Evolutionary conservation across 495 filamentous ascomycete species (phyloP).

Genomic region (Lasiosphaeria ovina): DNA sequence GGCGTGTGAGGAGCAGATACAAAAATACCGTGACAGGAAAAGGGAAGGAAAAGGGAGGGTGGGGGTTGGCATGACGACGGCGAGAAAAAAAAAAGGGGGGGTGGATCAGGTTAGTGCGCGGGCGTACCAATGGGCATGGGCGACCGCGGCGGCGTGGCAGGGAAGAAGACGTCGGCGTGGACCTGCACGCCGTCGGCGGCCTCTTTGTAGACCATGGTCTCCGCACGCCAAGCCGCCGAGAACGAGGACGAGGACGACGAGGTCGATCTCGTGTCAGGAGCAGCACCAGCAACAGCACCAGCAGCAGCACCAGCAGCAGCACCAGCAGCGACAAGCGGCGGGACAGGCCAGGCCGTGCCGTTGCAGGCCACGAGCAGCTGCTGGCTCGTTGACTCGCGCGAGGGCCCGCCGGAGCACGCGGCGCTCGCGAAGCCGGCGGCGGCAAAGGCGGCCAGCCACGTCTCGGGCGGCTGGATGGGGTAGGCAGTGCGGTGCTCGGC

Average conservation of each 20-base stretch:
- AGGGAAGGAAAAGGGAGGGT: not conserved
- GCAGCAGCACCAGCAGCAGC: too few species aligned
- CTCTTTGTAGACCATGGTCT: constrained; percentile 37
- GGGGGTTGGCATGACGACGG: not conserved
- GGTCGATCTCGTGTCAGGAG: not conserved
- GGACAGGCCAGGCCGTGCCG: not conserved
- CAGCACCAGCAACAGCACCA: constrained; percentile 11
- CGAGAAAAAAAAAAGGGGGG: too few species aligned
- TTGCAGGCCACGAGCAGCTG: not conserved
- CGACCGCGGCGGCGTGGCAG: constrained; percentile 9
- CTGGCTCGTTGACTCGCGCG: not conserved
- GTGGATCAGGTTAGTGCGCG: not conserved
- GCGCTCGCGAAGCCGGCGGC: constrained; percentile 37
- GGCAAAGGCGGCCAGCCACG: constrained; percentile 43
- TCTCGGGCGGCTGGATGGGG: constrained; percentile 36
- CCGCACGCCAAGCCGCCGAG: not conserved
- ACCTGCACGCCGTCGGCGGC: constrained; percentile 25
- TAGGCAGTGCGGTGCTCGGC: constrained; percentile 48
- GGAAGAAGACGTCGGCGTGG: constrained; percentile 47
- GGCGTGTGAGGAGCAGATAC: too few species aligned
- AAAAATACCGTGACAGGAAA: too few species aligned
- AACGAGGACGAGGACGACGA: not conserved
- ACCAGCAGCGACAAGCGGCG: too few species aligned
- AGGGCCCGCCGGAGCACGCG: not conserved
- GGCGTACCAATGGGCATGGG: constrained; percentile 2